Base-by-base conservation (phyloP, 2,329 filamentous ascomycete genomes). In the Volutella citrinella region DNA sequence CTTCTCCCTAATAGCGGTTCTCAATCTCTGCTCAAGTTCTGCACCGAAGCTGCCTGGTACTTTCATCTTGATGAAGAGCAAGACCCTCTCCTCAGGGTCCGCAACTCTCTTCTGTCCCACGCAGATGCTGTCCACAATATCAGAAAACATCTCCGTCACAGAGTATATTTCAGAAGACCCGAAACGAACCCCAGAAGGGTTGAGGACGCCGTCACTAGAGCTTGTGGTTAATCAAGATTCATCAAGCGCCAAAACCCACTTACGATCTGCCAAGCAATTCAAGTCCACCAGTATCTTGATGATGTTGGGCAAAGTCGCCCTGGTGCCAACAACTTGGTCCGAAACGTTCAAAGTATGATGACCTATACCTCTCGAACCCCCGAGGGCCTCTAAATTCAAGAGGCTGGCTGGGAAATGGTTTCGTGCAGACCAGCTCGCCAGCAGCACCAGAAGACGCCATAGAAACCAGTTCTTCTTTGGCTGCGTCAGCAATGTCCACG, bases 101-200 rank as follows among this genome's bases (percentile, higher is more conserved):
- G 9, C 12, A 10, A 24, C 12, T 5, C 35, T 13, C 13, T 27
- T 27, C 11, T 38, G 38, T 3, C 38, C 38, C 1, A 42, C 34
- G 14, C 34, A 38, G 9, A 42, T 25, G 21, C 34, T 34, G n/a
- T 42, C 34, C 3, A 13, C n/a, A 6, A 42, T 20, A 10, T 29
- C 20, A 4, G 30, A 10, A 11, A 42, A 16, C 3, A 15, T 18
- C 6, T 38, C 34, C 6, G 30, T 22, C 6, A 42, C 29, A 1
- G 20, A 21, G 10, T 42, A 42, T 7, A 42, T 38, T 22, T 42
- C 38, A 10, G 38, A 31, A 14, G 38, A 32, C 4, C 38, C 38
- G 16, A 42, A 42, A 8, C 38, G 19, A 7, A 42, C 28, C 2
- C 38, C 38, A 7, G 35, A 38, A n/a, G 38, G 38, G 16, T 41